phyloP scores from a whole-genome alignment of 2,329 filamentous ascomycete species.

The Gliomastix tumulicola region DNA sequence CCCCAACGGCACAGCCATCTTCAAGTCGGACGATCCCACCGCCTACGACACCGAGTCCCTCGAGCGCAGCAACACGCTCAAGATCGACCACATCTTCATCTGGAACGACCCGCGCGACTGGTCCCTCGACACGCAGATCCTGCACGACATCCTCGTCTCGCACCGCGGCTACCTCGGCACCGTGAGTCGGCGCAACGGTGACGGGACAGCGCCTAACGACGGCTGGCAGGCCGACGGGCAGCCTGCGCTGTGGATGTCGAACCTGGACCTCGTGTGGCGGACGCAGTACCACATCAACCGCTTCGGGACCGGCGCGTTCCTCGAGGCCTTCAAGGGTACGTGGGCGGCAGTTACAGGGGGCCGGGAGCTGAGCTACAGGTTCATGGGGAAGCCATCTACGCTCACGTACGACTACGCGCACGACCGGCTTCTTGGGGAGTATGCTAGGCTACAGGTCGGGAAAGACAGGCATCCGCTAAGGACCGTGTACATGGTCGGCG shows the following conservation, averaged over 20 bases:
- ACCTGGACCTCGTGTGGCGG: constrained; percentile 86
- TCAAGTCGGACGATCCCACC: background rate
- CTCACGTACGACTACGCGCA: constrained; percentile 75
- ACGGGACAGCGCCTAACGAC: constrained; percentile 54
- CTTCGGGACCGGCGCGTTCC: constrained; percentile 87
- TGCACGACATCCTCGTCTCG: constrained; percentile 77
- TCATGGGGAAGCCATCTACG: constrained; percentile 77
- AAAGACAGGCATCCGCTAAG: constrained; percentile 12
- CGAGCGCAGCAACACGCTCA: constrained; percentile 36
- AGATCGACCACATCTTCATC: constrained; percentile 85
- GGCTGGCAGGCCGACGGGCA: constrained; percentile 82
- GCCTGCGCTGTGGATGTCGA: constrained; percentile 78
- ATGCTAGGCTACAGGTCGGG: constrained; percentile 24
- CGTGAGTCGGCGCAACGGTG: constrained; percentile 64
- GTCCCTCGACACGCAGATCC: constrained; percentile 81
- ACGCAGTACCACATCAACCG: constrained; percentile 74
- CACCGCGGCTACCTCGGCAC: constrained; percentile 75
- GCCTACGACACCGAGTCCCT: constrained; percentile 1
- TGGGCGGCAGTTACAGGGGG: constrained; percentile 68
- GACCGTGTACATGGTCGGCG: constrained; percentile 90
- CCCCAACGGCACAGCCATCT: background rate
- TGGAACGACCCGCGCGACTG: constrained; percentile 97
- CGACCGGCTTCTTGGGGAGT: constrained; percentile 57
- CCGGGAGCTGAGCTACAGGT: constrained; percentile 50
- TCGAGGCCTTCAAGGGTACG: constrained; percentile 71